Conservation (phyloP, 1,284 basidiomycete species). For the Phaffia rhodozyma region DNA sequence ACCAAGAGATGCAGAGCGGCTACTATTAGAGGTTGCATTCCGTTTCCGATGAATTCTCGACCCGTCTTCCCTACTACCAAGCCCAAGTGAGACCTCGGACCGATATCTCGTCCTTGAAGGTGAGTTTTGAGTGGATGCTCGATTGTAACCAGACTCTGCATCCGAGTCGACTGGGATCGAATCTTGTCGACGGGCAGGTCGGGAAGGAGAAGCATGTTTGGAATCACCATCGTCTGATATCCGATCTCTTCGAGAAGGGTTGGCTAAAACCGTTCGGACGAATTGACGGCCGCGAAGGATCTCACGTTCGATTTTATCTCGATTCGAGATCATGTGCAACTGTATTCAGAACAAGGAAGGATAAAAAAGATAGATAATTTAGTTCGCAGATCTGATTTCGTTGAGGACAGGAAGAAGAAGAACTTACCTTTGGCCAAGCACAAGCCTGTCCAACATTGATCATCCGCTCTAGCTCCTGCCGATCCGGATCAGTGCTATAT, state of each 20-base stretch:
- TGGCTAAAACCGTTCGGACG: conserved; percentile 44
- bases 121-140: conserved; percentile 20
- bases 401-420: background rate
- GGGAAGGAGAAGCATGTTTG: background rate
- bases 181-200: background rate
- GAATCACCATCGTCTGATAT: background rate
- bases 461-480: conserved; percentile 67
- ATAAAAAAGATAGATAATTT: background rate
- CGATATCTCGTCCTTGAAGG: conserved; percentile 2
- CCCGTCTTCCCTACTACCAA: background rate
- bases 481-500: conserved; percentile 56
- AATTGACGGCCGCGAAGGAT: conserved; percentile 67
- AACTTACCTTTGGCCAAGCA: conserved; percentile 79
- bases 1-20: no score
- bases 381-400: background rate
- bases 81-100: background rate
- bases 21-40: no score
- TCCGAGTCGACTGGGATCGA: conserved; percentile 36
- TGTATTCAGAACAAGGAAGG: conserved; percentile 27
- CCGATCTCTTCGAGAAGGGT: background rate
- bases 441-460: conserved; percentile 73
- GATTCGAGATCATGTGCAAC: conserved; percentile 54
- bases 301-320: conserved; percentile 55
- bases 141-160: conserved; percentile 33
- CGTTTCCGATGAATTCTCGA: background rate